phyloP scores from a whole-genome alignment of 225 moss, liverwort and hornwort genomes.

The Takakia lepidozioides region DNA sequence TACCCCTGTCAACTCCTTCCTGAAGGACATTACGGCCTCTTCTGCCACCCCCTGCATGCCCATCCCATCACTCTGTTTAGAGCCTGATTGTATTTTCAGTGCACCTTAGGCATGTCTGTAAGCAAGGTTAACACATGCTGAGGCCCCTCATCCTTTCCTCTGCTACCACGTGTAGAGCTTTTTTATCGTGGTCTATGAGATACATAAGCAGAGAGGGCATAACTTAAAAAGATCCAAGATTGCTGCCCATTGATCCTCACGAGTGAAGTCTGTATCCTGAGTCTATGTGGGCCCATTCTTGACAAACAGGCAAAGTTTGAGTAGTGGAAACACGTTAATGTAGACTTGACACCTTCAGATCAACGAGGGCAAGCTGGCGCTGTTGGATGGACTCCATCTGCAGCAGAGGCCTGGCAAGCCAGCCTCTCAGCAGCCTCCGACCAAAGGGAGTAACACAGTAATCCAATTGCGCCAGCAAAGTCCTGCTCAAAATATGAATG shows the following conservation, averaged over 20 bases:
- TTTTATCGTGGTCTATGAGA: no score
- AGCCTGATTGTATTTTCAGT: no score
- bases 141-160: no score
- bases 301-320: background rate
- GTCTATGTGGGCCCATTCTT: no score
- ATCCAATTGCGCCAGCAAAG: slow-evolving; percentile 72
- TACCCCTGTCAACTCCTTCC: slow-evolving; percentile 53
- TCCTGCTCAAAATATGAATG: slow-evolving; percentile 34
- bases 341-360: slow-evolving; percentile 52
- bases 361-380: slow-evolving; percentile 63
- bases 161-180: no score
- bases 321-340: background rate
- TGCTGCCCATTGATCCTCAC: no score
- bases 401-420: slow-evolving; percentile 89
- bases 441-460: slow-evolving; percentile 82
- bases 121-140: no score
- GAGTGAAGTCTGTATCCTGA: no score
- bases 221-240: no score
- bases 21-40: slow-evolving; percentile 63
- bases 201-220: no score
- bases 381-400: slow-evolving; percentile 65
- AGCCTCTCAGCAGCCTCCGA: slow-evolving; percentile 71
- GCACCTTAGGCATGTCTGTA: no score
- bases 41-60: slow-evolving; percentile 63
- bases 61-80: no score